A percentile compares a stretch with the other conserved stretches of the same genome.
phyloP scores from a whole-genome alignment of 768 basidiomycete genomes.

The Chiua virens region DNA sequence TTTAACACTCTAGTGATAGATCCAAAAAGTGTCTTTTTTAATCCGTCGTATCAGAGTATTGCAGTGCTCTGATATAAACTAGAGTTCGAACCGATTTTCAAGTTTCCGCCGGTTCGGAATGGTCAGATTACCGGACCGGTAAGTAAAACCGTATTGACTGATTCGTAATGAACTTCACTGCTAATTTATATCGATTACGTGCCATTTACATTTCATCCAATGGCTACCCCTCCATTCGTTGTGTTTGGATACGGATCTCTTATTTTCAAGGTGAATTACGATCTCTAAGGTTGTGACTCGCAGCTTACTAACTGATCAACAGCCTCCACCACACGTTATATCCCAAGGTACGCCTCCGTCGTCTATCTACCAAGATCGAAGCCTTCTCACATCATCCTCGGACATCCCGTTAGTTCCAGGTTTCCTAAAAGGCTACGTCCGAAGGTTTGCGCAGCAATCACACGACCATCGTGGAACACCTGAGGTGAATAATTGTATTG shows the following conservation, averaged over 20 bases:
- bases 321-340: constrained; percentile 85
- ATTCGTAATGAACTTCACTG: too few species aligned
- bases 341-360: constrained; percentile 49
- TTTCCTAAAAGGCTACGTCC: constrained; percentile 87
- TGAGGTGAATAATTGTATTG: constrained; percentile 47
- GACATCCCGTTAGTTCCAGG: constrained; percentile 54
- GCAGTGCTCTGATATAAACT: too few species aligned
- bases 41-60: too few species aligned
- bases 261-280: constrained; percentile 70
- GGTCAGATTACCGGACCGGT: too few species aligned
- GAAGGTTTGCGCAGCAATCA: constrained; percentile 87
- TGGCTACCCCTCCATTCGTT: constrained; percentile 46
- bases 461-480: constrained; percentile 93
- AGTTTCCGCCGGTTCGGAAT: too few species aligned
- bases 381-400: background rate
- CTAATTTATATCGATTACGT: background rate
- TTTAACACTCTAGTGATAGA: too few species aligned
- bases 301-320: background rate
- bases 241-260: constrained; percentile 94
- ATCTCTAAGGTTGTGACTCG: background rate
- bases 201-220: background rate
- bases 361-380: background rate
- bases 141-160: too few species aligned
- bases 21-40: too few species aligned
- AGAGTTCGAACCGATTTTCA: too few species aligned